Percentiles rank a stretch among this genome's conserved stretches.
Conservation (phyloP, 495 filamentous ascomycete genomes). For the Penicillium pulvis region DNA sequence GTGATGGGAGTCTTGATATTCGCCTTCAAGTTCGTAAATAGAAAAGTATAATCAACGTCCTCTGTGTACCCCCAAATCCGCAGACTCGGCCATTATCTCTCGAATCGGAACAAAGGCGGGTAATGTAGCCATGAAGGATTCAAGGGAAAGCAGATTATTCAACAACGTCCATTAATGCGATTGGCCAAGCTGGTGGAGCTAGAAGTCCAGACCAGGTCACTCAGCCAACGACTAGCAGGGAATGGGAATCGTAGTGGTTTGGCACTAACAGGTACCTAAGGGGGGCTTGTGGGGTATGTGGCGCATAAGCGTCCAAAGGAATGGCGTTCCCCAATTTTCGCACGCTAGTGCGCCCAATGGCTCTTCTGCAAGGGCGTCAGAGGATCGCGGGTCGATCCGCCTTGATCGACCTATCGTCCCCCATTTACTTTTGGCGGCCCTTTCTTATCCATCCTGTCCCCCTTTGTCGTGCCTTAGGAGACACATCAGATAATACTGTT, state of each 20-base stretch:
- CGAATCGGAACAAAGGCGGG: background rate
- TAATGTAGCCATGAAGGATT: background rate
- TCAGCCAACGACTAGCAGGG: background rate
- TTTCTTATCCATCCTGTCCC: background rate
- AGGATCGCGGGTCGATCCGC: conserved; percentile 9
- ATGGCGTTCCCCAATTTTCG: background rate
- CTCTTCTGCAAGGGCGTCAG: conserved; percentile 2
- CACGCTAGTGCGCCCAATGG: background rate
- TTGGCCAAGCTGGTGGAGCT: background rate
- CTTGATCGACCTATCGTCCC: conserved; percentile 3
- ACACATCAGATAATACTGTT: background rate
- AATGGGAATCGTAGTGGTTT: too few relatives aligned
- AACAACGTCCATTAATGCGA: background rate
- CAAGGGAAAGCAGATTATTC: background rate
- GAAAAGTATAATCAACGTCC: background rate
- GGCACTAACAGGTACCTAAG: background rate
- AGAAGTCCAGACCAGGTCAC: background rate
- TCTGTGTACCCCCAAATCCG: background rate
- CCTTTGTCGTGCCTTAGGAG: background rate
- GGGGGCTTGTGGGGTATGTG: background rate
- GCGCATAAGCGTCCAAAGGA: background rate
- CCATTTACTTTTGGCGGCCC: too few relatives aligned
- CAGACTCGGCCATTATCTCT: background rate
- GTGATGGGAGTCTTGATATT: background rate
- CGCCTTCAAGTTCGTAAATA: background rate